A percentile compares a stretch with the other conserved stretches of the same genome.
Evolutionary conservation across 2,329 filamentous ascomycete species (phyloP).

Genomic region (Aspergillus pseudonomiae): DNA sequence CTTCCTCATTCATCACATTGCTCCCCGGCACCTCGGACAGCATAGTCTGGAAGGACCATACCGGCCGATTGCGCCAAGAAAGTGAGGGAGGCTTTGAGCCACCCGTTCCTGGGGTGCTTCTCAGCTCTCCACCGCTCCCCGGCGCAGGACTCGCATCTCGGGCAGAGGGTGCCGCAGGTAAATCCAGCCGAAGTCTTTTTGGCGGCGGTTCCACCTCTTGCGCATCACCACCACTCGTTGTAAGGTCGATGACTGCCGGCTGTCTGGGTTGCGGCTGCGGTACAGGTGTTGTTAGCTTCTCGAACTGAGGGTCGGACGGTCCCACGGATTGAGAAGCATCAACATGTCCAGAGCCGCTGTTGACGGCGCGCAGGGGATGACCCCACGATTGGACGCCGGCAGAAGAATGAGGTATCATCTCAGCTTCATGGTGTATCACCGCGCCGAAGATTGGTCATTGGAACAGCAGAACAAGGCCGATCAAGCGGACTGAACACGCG

Average conservation of each 20-base stretch:
- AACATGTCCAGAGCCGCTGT: slow-evolving; percentile 32
- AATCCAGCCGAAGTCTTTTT: slow-evolving; percentile 42
- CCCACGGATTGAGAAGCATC: slow-evolving; percentile 29
- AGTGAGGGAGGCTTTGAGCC: slow-evolving; percentile 31
- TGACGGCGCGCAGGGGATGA: slow-evolving; percentile 36
- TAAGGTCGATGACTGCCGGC: slow-evolving; percentile 42
- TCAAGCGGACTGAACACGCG: not conserved
- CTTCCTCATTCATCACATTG: slow-evolving; percentile 27
- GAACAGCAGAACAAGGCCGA: slow-evolving; percentile 13
- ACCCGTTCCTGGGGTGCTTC: slow-evolving; percentile 31
- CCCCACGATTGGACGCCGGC: slow-evolving; percentile 44
- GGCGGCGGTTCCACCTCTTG: slow-evolving; percentile 40
- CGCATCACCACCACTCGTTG: slow-evolving; percentile 31
- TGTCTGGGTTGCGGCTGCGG: slow-evolving; percentile 29
- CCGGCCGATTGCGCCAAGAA: slow-evolving; percentile 40
- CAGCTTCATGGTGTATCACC: slow-evolving; percentile 41
- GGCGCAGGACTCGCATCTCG: slow-evolving; percentile 26
- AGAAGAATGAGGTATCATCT: slow-evolving; percentile 47
- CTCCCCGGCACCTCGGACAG: slow-evolving; percentile 36
- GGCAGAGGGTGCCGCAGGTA: slow-evolving; percentile 24
- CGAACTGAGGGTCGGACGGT: slow-evolving; percentile 28
- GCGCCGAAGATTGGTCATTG: slow-evolving; percentile 28
- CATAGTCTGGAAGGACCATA: slow-evolving; percentile 44
- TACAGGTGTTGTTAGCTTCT: slow-evolving; percentile 30
- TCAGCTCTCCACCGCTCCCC: slow-evolving; percentile 31